phyloP scores from a whole-genome alignment of 2,329 filamentous ascomycete genomes.

The Ophiosphaerella herpotricha region DNA sequence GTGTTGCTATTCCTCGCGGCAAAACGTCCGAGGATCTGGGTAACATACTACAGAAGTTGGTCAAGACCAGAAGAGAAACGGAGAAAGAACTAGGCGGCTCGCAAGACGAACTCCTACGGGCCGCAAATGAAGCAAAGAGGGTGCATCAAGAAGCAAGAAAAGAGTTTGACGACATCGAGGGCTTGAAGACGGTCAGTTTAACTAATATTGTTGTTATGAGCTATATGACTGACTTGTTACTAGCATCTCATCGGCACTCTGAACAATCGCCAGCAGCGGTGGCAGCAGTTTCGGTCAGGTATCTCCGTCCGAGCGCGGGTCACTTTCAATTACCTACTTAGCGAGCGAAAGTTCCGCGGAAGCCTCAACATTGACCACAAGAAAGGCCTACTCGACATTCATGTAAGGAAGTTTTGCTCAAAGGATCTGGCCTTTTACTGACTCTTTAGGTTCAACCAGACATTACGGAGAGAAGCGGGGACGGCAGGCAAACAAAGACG shows the following conservation, averaged over 20 bases:
- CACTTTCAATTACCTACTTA: conserved; percentile 86
- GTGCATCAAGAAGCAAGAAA: conserved; percentile 23
- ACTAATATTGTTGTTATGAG: not conserved
- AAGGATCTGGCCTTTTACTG: not conserved
- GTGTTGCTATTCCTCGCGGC: conserved; percentile 36
- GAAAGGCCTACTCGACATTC: conserved; percentile 73
- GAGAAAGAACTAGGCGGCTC: conserved; percentile 44
- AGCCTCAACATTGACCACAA: conserved; percentile 78
- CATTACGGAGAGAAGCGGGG: conserved; percentile 68
- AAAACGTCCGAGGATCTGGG: conserved; percentile 40
- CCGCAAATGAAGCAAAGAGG: conserved; percentile 37
- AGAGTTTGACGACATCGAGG: conserved; percentile 22
- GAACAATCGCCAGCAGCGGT: conserved; percentile 71
- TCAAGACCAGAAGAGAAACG: conserved; percentile 28
- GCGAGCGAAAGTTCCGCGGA: conserved; percentile 86
- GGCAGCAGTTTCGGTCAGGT: conserved; percentile 78
- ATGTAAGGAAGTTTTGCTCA: conserved; percentile 53
- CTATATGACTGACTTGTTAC: conserved; percentile 4
- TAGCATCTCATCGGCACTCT: conserved; percentile 66
- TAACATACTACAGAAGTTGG: conserved; percentile 34
- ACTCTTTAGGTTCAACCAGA: conserved; percentile 62
- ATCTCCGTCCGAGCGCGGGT: conserved; percentile 86
- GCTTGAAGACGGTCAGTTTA: conserved; percentile 21
- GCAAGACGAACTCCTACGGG: conserved; percentile 30
- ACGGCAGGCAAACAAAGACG: conserved; percentile 84